These are phyloP conservation scores for Fistulina hepatica DNA, from an alignment of 1,284 basidiomycete genomes.

Conservation along the genomic window DNA sequence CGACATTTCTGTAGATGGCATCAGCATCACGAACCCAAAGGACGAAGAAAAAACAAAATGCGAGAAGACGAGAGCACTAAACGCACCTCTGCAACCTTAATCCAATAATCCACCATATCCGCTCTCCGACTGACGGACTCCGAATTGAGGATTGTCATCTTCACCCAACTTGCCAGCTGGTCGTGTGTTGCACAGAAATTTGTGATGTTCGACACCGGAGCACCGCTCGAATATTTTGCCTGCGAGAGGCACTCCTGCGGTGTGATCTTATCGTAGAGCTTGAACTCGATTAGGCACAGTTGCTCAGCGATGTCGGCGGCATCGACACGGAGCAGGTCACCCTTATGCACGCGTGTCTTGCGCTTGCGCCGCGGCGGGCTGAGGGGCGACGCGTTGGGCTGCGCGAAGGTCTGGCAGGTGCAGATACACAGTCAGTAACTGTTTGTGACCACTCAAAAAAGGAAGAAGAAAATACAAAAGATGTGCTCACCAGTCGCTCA, in stretches of 20 bases:
- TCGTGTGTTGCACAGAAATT: constrained; percentile 52
- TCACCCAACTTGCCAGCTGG: constrained; percentile 55
- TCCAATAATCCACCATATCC: constrained; percentile 60
- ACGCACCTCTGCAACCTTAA: constrained; percentile 64
- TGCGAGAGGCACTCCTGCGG: constrained; percentile 53
- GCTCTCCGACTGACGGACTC: constrained; percentile 42
- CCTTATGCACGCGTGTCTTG: constrained; percentile 35
- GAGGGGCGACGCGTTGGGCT: constrained; percentile 18
- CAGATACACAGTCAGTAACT: constrained; percentile 15
- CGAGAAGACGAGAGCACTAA: constrained; percentile 2
- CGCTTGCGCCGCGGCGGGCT: constrained; percentile 26
- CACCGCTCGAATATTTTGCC: constrained; percentile 30
- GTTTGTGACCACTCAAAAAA: constrained; percentile 9
- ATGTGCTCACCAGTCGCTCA: constrained; percentile 40
- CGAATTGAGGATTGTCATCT: constrained; percentile 42
- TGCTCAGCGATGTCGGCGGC: constrained; percentile 52
- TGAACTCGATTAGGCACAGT: constrained; percentile 46
- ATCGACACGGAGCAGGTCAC: constrained; percentile 44
- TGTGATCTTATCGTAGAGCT: constrained; percentile 46
- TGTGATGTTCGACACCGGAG: constrained; percentile 33
- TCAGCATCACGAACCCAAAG: constrained; percentile 4
- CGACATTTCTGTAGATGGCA: constrained; percentile 46
- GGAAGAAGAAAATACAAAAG: constrained; percentile 8
- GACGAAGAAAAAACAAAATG: not conserved
- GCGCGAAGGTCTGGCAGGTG: constrained; percentile 12